Percentiles rank a stretch among this genome's conserved stretches.
These are phyloP conservation scores for Chrysoporthe cubensis DNA, from an alignment of 2,329 filamentous ascomycete species.

Conservation along the genomic window DNA sequence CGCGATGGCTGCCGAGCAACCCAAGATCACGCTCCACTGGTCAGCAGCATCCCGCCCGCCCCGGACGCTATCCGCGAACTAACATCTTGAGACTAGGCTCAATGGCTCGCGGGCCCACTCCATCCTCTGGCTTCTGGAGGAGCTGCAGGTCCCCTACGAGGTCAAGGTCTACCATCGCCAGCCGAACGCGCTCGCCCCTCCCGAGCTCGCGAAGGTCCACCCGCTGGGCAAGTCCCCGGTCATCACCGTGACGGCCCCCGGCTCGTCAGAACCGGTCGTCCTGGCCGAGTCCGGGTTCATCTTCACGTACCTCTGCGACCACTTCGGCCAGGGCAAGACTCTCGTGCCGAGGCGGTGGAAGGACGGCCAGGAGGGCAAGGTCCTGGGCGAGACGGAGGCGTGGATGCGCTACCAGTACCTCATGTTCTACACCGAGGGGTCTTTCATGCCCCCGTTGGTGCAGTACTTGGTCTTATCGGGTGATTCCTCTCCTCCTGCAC, in stretches of 20 bases:
- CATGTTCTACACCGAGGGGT: slow-evolving; percentile 86
- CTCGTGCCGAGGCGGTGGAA: slow-evolving; percentile 59
- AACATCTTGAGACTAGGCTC: slow-evolving; percentile 64
- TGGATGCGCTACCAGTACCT: slow-evolving; percentile 67
- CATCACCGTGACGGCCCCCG: slow-evolving; percentile 62
- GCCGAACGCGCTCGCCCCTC: slow-evolving; percentile 65
- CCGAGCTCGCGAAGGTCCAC: slow-evolving; percentile 77
- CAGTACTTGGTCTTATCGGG: slow-evolving; percentile 63
- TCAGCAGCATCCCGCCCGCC: slow-evolving; percentile 15
- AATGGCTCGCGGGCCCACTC: slow-evolving; percentile 81
- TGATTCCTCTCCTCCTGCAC: slow-evolving; percentile 32
- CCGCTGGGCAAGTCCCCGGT: slow-evolving; percentile 87
- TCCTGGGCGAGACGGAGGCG: slow-evolving; percentile 64
- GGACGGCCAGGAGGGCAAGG: slow-evolving; percentile 59
- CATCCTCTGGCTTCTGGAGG: slow-evolving; percentile 84
- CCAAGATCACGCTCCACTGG: slow-evolving; percentile 33
- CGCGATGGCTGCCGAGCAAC: slow-evolving; percentile 25
- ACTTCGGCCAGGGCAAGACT: slow-evolving; percentile 51
- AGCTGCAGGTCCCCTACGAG: slow-evolving; percentile 78
- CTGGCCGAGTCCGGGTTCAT: slow-evolving; percentile 84
- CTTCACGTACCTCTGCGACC: slow-evolving; percentile 78
- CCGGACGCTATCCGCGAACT: not conserved
- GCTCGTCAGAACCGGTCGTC: slow-evolving; percentile 52
- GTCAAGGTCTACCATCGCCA: slow-evolving; percentile 78
- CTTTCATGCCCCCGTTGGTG: slow-evolving; percentile 74